Evolutionary conservation across 140 eudicot genomes (phyloP).

Genomic region (Stevia rebaudiana): DNA sequence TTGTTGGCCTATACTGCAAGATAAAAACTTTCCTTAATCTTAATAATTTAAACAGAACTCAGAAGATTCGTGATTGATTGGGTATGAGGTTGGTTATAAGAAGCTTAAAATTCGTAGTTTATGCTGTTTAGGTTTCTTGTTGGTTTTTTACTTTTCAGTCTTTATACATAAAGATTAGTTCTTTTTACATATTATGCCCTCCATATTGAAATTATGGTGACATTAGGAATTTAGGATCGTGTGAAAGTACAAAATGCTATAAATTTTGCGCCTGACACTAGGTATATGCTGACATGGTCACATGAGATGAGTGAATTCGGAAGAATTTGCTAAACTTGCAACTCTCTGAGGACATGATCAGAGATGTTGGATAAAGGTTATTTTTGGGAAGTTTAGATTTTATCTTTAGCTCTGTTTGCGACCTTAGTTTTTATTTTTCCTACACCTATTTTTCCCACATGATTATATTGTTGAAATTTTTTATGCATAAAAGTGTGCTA

Average conservation of each 20-base stretch:
- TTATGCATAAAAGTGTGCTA: too few relatives aligned
- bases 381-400: too few relatives aligned
- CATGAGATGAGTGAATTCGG: too few relatives aligned
- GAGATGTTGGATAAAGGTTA: too few relatives aligned
- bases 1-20: not conserved
- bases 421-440: too few relatives aligned
- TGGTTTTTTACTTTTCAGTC: not conserved
- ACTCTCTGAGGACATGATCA: too few relatives aligned
- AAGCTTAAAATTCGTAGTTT: not conserved
- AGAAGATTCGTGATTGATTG: not conserved
- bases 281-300: too few relatives aligned
- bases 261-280: not conserved
- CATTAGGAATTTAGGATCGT: not conserved
- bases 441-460: too few relatives aligned
- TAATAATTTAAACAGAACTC: not conserved
- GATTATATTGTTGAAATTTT: too few relatives aligned
- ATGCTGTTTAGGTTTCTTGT: not conserved
- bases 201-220: not conserved
- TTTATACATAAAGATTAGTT: not conserved
- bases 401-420: too few relatives aligned
- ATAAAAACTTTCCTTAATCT: not conserved
- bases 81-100: not conserved
- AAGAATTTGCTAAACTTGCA: too few relatives aligned
- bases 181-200: not conserved
- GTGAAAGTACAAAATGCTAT: too few relatives aligned